Evolutionary conservation across 441 rosid species (phyloP), one percentile per base, ranked within the genome.

Genomic region (Pelargonium australe): DNA sequence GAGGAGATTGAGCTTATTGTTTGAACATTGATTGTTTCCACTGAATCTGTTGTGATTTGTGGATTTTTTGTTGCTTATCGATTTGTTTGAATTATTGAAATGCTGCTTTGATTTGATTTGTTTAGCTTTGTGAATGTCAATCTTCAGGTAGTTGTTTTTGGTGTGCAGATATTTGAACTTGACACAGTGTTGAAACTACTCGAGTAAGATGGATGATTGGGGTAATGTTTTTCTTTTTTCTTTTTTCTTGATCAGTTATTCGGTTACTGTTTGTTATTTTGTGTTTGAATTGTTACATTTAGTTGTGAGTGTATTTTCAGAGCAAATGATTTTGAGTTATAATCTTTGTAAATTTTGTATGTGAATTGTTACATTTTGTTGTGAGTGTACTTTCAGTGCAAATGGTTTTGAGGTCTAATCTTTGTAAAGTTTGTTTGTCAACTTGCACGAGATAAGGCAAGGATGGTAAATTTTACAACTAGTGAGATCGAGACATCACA

Each of bases 201-300:
- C 6, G 40, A 34, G 40, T 37, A 14, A 55, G 23, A 55, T 55
- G 61, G 61, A 55, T 55, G 61, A 55, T 55, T 55, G 61, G 61
- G 61, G 61, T 55, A 55, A 55, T 55, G 23, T 14, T 14, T 55
- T 16, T 20, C 1, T 20, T 20, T 20, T 14, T 14, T 55, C 6
- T 20, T 20, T 20, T 20, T 20, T 20, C 61, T 55, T 16, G 8
- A 8, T 55, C 23, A 16, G 17, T 55, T 55, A 55, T 6, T 19
- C 23, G 7, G 17, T 55, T 55, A 55, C 20, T 19, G 17, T 55
- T 5, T 55, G 61, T 55, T 55, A 16, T 16, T 55, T 55, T 3
- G 61, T 55, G 61, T 55, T 55, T 7, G 61, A 55, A 7, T 19
- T 55, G 61, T 16, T 55, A 55, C 61, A 55, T 55, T 55, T 16